phyloP scores from a whole-genome alignment of 192 early-diverging fungal genomes.

The Thamnidium elegans region DNA sequence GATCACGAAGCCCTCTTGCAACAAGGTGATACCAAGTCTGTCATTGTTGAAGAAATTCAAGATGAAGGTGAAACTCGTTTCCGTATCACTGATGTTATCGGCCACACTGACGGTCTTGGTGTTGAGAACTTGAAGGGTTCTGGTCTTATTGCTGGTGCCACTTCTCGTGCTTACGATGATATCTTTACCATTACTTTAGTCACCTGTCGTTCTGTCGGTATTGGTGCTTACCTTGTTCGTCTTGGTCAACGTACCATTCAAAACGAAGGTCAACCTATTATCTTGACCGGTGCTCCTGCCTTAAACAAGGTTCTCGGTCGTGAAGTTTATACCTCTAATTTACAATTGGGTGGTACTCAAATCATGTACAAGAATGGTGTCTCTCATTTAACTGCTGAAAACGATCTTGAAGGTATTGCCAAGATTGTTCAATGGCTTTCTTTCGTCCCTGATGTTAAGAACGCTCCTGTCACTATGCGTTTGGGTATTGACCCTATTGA shows the following conservation, averaged over 20 bases:
- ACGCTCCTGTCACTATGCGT: slow-evolving; percentile 65
- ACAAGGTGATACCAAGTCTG: slow-evolving; percentile 61
- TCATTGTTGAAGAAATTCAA: slow-evolving; percentile 67
- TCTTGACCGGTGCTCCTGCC: slow-evolving; percentile 94
- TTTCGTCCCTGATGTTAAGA: slow-evolving; percentile 77
- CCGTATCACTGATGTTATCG: slow-evolving; percentile 86
- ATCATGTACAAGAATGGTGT: slow-evolving; percentile 99
- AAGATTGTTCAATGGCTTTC: slow-evolving; percentile 94
- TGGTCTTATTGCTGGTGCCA: slow-evolving; percentile 97
- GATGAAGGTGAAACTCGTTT: slow-evolving; percentile 77
- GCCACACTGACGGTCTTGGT: slow-evolving; percentile 82
- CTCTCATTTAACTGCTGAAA: slow-evolving; percentile 92
- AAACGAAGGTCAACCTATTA: slow-evolving; percentile 98
- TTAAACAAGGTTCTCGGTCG: slow-evolving; percentile 98
- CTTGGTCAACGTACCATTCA: slow-evolving; percentile 96
- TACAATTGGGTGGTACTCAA: slow-evolving; percentile 97
- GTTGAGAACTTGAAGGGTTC: slow-evolving; percentile 97
- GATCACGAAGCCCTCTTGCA: slow-evolving; percentile 64
- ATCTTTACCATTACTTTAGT: slow-evolving; percentile 97
- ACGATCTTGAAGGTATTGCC: slow-evolving; percentile 89
- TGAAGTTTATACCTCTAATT: slow-evolving; percentile 96
- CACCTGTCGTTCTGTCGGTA: slow-evolving; percentile 97
- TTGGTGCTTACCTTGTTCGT: slow-evolving; percentile 97
- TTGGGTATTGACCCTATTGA: slow-evolving; percentile 73
- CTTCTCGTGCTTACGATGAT: slow-evolving; percentile 93